phyloP scores from a whole-genome alignment of 176 grass and related monocot species.

The Juncus inflexus region DNA sequence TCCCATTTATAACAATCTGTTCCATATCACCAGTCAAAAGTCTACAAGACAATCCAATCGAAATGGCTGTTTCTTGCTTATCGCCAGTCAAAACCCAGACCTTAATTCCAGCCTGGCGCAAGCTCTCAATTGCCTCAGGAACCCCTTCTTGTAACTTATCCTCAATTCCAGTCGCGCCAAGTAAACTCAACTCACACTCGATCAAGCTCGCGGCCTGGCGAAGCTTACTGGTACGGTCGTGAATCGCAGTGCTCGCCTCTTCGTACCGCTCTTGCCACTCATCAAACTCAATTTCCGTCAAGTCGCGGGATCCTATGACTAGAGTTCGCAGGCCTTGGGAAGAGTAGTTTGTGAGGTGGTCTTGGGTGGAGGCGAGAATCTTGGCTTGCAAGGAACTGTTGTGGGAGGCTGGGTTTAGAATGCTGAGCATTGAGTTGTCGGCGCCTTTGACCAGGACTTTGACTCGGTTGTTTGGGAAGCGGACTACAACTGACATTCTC shows the following conservation, averaged over 20 bases:
- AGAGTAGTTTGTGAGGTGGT: constrained; percentile 69
- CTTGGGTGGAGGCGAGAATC: constrained; percentile 62
- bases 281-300: constrained; percentile 63
- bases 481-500: constrained; percentile 98
- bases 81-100: constrained; percentile 99
- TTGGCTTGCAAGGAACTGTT: constrained; percentile 41
- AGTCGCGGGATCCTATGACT: constrained; percentile 68
- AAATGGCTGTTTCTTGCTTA: constrained; percentile 99
- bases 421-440: constrained; percentile 86
- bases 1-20: constrained; percentile 87
- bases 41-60: constrained; percentile 85
- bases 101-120: constrained; percentile 94
- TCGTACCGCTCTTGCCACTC: constrained; percentile 88
- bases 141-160: constrained; percentile 99
- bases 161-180: constrained; percentile 89
- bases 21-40: constrained; percentile 74
- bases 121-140: constrained; percentile 90
- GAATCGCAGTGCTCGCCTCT: constrained; percentile 96
- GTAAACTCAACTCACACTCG: constrained; percentile 78
- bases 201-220: constrained; percentile 79
- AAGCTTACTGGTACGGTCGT: constrained; percentile 86
- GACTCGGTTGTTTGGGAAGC: constrained; percentile 75
- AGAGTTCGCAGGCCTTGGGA: constrained; percentile 79
- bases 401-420: constrained; percentile 46
- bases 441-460: constrained; percentile 99